A percentile compares a stretch with the other conserved stretches of the same genome.
Conservation (phyloP, 2,329 filamentous ascomycete genomes). For the Trichoderma polysporum region DNA sequence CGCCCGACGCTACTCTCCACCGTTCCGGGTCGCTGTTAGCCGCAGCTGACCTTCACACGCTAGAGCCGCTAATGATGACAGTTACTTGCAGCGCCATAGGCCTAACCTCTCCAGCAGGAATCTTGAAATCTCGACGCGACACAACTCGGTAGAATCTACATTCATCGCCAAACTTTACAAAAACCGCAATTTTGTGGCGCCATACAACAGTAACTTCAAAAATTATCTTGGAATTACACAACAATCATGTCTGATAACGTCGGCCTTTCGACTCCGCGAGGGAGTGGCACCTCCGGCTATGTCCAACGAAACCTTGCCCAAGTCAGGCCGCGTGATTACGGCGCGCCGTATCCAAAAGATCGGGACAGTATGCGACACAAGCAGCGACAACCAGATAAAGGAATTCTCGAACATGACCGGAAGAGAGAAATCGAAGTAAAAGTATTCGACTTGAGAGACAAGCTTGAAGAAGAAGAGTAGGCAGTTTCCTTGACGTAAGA, state of each 20-base stretch:
- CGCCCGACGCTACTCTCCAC: neutral
- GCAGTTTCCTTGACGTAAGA: conserved; percentile 26
- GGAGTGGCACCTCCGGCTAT: conserved; percentile 94
- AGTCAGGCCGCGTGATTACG: conserved; percentile 78
- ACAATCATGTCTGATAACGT: conserved; percentile 88
- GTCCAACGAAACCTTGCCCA: conserved; percentile 94
- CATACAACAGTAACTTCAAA: neutral
- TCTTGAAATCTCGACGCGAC: neutral
- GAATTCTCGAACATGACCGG: conserved; percentile 91
- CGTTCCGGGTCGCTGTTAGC: neutral
- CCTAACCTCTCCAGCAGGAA: neutral
- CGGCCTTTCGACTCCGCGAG: conserved; percentile 88
- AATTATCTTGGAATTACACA: neutral
- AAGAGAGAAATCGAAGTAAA: conserved; percentile 90
- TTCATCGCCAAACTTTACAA: neutral
- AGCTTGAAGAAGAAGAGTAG: conserved; percentile 86
- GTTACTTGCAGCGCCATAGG: neutral
- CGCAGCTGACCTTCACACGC: neutral
- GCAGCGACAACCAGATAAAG: conserved; percentile 82
- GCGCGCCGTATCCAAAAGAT: conserved; percentile 73
- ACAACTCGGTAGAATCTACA: neutral
- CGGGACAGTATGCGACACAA: conserved; percentile 68
- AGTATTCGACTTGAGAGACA: conserved; percentile 85
- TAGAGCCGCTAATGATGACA: conserved; percentile 5
- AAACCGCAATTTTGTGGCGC: neutral